A percentile compares a stretch with the other conserved stretches of the same genome.
Evolutionary conservation across 371 early-diverging fungal genomes (phyloP).

Genomic region (Apophysomyces ossiformis): DNA sequence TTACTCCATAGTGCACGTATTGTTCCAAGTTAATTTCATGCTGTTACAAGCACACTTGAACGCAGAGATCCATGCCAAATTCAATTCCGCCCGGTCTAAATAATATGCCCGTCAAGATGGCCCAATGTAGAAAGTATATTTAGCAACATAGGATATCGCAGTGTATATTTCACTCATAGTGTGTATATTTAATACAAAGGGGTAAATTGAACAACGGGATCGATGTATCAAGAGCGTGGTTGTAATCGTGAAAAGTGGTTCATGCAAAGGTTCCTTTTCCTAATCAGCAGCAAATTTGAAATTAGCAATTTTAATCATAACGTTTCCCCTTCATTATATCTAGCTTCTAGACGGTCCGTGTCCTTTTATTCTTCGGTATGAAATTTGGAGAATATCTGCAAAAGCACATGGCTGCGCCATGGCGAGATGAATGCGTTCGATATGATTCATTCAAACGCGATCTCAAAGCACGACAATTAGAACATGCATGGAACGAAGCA

Average conservation of each 20-base stretch:
- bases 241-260: background rate
- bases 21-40: no score
- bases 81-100: no score
- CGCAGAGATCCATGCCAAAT: no score
- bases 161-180: no score
- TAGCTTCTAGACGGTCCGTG: background rate
- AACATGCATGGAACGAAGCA: conserved; percentile 55
- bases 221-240: background rate
- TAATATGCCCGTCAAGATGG: no score
- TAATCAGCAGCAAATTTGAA: conserved; percentile 1
- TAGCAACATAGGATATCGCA: no score
- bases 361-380: conserved; percentile 18
- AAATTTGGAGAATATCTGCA: conserved; percentile 39
- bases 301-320: background rate
- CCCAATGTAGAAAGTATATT: no score
- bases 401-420: conserved; percentile 34
- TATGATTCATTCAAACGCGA: conserved; percentile 31
- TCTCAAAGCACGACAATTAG: conserved; percentile 22
- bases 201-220: no score
- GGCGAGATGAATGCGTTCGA: conserved; percentile 28
- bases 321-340: background rate
- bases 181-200: no score
- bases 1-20: no score
- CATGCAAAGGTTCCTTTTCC: conserved; percentile 1
- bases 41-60: no score